Conservation (phyloP, 495 filamentous ascomycete genomes). For the Neurospora sp. region DNA sequence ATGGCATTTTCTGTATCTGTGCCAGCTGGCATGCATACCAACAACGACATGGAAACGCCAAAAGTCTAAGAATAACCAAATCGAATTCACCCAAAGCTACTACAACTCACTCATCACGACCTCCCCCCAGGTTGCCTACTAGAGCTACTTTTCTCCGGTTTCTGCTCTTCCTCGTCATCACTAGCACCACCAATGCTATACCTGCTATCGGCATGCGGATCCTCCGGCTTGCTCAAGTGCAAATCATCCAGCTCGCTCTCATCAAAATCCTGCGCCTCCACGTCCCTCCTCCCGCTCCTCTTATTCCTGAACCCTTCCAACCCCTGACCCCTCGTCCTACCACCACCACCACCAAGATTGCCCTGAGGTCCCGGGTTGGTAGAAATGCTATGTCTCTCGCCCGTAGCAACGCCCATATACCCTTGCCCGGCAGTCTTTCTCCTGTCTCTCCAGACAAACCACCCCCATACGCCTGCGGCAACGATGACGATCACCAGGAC, state of each 20-base stretch:
- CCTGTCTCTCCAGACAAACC: conserved; percentile 74
- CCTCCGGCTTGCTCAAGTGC: conserved; percentile 38
- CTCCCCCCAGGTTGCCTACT: conserved; percentile 1
- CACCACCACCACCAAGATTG: conserved; percentile 11
- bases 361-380: neutral
- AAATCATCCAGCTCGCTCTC: conserved; percentile 78
- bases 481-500: conserved; percentile 79
- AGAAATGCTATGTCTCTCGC: conserved; percentile 6
- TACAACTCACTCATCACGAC: neutral
- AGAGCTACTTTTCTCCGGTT: conserved; percentile 12
- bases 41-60: neutral
- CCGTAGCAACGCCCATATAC: conserved; percentile 40
- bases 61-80: neutral
- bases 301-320: conserved; percentile 3
- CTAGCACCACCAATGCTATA: conserved; percentile 53
- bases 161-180: conserved; percentile 39
- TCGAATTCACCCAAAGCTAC: neutral
- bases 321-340: conserved; percentile 36
- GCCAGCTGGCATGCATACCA: too few relatives aligned
- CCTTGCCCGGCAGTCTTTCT: conserved; percentile 35
- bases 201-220: conserved; percentile 25
- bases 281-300: conserved; percentile 13
- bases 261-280: conserved; percentile 84
- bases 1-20: too few relatives aligned
- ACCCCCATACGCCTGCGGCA: conserved; percentile 68